Conservation (phyloP, 2,329 filamentous ascomycete species). For the Cladosporium halotolerans region DNA sequence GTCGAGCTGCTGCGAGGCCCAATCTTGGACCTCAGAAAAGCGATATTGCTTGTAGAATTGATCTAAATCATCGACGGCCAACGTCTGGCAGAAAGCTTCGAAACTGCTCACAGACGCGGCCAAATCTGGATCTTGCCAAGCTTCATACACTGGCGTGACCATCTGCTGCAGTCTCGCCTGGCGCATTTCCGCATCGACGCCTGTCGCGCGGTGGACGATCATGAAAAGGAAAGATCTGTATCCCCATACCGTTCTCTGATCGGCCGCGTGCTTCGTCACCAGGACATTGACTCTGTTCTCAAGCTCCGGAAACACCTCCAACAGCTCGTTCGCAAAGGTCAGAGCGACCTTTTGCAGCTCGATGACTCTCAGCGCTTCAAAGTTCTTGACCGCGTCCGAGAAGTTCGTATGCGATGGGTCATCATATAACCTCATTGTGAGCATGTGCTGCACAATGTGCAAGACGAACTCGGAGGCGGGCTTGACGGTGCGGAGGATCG, state of each 20-base stretch:
- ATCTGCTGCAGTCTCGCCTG: constrained; percentile 69
- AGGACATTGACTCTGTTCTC: constrained; percentile 78
- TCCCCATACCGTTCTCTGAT: constrained; percentile 77
- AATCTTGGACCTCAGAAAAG: constrained; percentile 73
- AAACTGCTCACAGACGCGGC: constrained; percentile 67
- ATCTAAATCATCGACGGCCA: constrained; percentile 74
- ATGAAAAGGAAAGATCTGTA: constrained; percentile 90
- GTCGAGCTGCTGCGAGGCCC: constrained; percentile 72
- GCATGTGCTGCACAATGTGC: constrained; percentile 82
- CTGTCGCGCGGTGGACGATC: constrained; percentile 77
- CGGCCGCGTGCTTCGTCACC: constrained; percentile 62
- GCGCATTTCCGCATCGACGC: constrained; percentile 64
- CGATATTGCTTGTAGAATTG: constrained; percentile 68
- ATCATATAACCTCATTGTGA: constrained; percentile 72
- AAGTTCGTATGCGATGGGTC: constrained; percentile 66
- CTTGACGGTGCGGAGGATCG: constrained; percentile 25
- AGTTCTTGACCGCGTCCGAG: constrained; percentile 81
- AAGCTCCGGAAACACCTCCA: constrained; percentile 78
- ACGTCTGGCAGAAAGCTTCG: constrained; percentile 67
- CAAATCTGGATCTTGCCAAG: constrained; percentile 71
- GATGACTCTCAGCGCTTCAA: constrained; percentile 76
- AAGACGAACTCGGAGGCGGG: constrained; percentile 59
- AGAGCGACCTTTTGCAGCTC: constrained; percentile 84
- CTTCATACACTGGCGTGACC: constrained; percentile 70
- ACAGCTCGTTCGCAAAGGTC: constrained; percentile 84